These are phyloP conservation scores for Schoenoplectus tabernaemontani DNA, from an alignment of 202 grass and related monocot genomes.

Conservation along the genomic window DNA sequence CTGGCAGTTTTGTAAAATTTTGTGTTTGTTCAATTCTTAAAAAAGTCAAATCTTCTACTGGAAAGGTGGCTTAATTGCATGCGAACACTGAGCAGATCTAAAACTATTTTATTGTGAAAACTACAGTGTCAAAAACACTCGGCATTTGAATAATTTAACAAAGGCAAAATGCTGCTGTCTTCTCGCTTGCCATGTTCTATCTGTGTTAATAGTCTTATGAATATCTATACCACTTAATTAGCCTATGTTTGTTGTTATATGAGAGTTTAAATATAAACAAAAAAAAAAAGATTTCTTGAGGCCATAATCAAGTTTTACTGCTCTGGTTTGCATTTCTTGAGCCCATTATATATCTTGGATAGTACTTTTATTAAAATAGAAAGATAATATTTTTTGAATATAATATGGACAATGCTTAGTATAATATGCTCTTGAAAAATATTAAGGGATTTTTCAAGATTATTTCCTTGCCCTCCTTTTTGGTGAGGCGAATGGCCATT, in stretches of 20 bases:
- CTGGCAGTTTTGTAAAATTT: slow-evolving; percentile 30
- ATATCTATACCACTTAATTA: slow-evolving; percentile 3
- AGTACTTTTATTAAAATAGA: neutral
- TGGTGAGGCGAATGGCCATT: neutral
- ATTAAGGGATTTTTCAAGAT: neutral
- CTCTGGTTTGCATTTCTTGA: neutral
- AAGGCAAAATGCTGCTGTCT: slow-evolving; percentile 24
- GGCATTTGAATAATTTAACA: slow-evolving; percentile 26
- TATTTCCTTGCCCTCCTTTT: neutral
- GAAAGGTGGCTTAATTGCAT: slow-evolving; percentile 32
- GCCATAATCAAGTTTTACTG: neutral
- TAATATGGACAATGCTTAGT: neutral
- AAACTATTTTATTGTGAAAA: slow-evolving; percentile 18
- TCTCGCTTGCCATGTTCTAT: slow-evolving; percentile 17
- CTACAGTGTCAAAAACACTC: slow-evolving; percentile 25
- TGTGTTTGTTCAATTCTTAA: slow-evolving; percentile 23
- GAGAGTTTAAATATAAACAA: neutral
- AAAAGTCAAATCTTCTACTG: slow-evolving; percentile 26
- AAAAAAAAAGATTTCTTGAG: neutral
- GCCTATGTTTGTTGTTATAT: slow-evolving; percentile 4
- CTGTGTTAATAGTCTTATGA: neutral
- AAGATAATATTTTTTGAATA: neutral
- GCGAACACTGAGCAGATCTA: slow-evolving; percentile 58
- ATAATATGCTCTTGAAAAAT: neutral
- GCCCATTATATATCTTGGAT: neutral